Evolutionary conservation across 2,329 filamentous ascomycete genomes (phyloP), one percentile per base, ranked within the genome.

Genomic region (Trichoderma oligosporum): DNA sequence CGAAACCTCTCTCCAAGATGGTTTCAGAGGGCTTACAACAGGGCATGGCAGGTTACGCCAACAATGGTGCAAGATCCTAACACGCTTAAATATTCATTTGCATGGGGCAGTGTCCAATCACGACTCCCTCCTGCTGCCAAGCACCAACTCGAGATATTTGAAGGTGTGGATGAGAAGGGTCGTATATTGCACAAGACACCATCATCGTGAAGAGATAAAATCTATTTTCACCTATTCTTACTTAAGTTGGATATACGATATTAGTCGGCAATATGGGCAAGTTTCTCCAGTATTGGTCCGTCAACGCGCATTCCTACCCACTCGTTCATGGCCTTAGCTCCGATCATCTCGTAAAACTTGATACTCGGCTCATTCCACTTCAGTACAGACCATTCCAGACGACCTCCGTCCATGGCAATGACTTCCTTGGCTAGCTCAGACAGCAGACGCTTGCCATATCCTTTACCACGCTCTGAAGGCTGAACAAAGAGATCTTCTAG

Each of bases 331-430:
- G 77, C 74, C 63, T 73, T 77, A 1, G 88, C 89, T 1, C 89
- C 89, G 52, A 86, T 81, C 59, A 77, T 80, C 71, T 86, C 78
- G 70, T 97, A 97, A 68, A 97, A 97, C 65, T 85, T 79, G 74
- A 97, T 88, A 70, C 88, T 92, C 7, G 90, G 89, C 77, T 89
- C 83, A 68, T 97, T 97, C 91, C 91, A 96, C 74, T 89, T 93
- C 65, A 97, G 73, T 61, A 96, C 94, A 63, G 81, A 85, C 93
- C 93, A 97, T 68, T 97, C 92, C 56, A 97, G 74, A 58, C 93
- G 79, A 7, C 81, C 85, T 1, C 91, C 91, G 3, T 82, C 78
- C 62, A 92, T 86, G 53, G 81, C 80, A 53, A 88, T 68, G 3
- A 91, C 86, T 75, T 96, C 89, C 67, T 82, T 83, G n/a, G 92